Evolutionary conservation across 768 basidiomycete species (phyloP).

Genomic region (Tulasnella calospora): DNA sequence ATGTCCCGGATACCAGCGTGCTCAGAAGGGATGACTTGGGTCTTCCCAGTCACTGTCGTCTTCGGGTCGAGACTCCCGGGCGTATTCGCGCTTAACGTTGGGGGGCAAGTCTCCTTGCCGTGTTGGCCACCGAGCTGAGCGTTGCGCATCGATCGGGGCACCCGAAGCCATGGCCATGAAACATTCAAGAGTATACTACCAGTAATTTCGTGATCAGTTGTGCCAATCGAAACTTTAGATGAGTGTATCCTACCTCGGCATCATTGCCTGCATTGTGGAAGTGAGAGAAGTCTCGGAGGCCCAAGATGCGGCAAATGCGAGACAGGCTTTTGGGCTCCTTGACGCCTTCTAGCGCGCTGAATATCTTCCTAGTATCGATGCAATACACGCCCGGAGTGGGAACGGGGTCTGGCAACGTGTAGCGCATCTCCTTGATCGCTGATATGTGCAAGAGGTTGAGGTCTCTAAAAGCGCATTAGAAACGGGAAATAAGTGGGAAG

Average conservation of each 20-base stretch:
- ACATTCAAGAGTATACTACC: constrained; percentile 64
- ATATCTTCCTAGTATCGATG: constrained; percentile 70
- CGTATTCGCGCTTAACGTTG: constrained; percentile 6
- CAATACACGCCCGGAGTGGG: constrained; percentile 55
- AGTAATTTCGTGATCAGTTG: neutral
- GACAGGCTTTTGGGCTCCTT: constrained; percentile 54
- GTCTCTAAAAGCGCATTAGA: neutral
- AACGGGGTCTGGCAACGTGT: constrained; percentile 53
- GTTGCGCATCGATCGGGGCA: constrained; percentile 65
- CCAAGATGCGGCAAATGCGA: constrained; percentile 58
- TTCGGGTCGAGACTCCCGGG: constrained; percentile 12
- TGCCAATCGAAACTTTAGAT: neutral
- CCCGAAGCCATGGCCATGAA: constrained; percentile 69
- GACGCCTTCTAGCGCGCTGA: constrained; percentile 67
- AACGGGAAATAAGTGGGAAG: constrained; percentile 22
- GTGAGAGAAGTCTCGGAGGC: constrained; percentile 47
- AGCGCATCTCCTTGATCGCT: constrained; percentile 50
- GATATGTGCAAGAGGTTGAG: constrained; percentile 32
- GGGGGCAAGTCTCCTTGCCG: constrained; percentile 12
- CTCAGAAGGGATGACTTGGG: neutral
- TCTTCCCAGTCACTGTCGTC: constrained; percentile 24
- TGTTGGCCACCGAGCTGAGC: constrained; percentile 71
- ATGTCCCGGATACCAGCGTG: neutral
- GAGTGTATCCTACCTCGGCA: constrained; percentile 55
- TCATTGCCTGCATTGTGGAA: constrained; percentile 87